Evolutionary conservation across 2,329 filamentous ascomycete genomes (phyloP).

Genomic region (Penicillium rolfsii): DNA sequence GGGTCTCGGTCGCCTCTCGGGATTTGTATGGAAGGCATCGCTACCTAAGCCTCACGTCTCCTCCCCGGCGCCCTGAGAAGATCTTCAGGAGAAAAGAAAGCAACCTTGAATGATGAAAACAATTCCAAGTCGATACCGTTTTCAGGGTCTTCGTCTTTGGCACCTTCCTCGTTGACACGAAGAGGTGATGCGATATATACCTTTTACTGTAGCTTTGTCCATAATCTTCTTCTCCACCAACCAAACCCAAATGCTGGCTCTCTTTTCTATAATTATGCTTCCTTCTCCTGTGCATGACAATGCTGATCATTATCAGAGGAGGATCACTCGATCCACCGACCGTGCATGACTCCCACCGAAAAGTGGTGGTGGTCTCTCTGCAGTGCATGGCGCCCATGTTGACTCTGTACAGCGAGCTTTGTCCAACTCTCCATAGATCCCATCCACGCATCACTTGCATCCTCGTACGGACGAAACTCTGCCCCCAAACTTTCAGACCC

Average conservation of each 20-base stretch:
- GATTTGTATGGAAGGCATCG: too few relatives aligned
- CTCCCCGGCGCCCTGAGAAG: neutral
- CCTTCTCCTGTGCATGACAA: neutral
- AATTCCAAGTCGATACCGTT: neutral
- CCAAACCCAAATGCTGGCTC: neutral
- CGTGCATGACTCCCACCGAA: conserved; percentile 1
- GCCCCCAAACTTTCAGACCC: neutral
- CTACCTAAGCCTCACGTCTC: too few relatives aligned
- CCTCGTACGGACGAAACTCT: neutral
- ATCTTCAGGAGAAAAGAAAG: conserved; percentile 26
- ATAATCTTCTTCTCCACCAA: neutral
- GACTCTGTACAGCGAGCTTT: neutral
- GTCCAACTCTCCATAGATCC: neutral
- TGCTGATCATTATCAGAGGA: conserved; percentile 1
- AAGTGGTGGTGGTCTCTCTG: neutral
- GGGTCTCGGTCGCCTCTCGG: conserved; percentile 3
- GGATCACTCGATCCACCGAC: conserved; percentile 1
- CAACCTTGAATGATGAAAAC: neutral
- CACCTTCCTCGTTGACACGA: conserved; percentile 5
- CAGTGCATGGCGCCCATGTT: neutral
- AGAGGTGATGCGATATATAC: neutral
- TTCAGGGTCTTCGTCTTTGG: neutral
- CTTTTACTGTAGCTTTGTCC: too few relatives aligned
- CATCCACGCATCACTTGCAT: neutral
- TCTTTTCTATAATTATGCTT: conserved; percentile 1